Conservation (phyloP, 2,329 filamentous ascomycete genomes). For the Fusarium napiforme region DNA sequence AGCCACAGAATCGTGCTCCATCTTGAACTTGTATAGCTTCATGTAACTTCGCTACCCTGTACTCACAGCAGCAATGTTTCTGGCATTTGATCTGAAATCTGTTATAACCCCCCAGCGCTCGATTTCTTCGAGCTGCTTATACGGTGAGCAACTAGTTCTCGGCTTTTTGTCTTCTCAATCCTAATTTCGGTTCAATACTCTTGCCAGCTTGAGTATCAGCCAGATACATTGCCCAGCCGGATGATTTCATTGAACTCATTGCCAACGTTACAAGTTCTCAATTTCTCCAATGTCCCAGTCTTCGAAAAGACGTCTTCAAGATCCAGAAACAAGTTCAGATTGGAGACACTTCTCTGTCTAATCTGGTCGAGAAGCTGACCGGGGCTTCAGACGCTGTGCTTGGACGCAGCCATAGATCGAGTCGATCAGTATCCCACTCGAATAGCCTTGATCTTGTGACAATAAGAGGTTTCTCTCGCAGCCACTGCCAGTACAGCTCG, state of each 20-base stretch:
- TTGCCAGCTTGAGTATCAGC: not conserved
- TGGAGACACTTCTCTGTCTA: not conserved
- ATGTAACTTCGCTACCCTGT: not conserved
- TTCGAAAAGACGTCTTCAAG: no score
- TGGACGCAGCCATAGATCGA: not conserved
- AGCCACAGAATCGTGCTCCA: constrained; percentile 27
- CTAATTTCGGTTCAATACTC: not conserved
- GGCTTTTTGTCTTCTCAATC: no score
- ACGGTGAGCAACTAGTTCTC: not conserved
- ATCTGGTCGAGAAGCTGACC: not conserved
- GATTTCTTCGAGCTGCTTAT: not conserved
- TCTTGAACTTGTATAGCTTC: not conserved
- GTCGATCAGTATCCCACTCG: not conserved
- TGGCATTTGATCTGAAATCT: not conserved
- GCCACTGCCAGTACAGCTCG: no score
- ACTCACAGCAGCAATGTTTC: not conserved
- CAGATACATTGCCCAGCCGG: not conserved
- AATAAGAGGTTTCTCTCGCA: no score
- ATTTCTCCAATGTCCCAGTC: rapidly evolving
- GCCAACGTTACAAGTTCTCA: not conserved
- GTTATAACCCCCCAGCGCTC: no score
- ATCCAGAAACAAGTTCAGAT: not conserved
- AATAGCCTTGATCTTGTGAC: not conserved
- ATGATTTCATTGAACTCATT: not conserved
- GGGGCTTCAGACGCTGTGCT: not conserved